phyloP scores from a whole-genome alignment of 305 asterid species.

The Plantago rigida region DNA sequence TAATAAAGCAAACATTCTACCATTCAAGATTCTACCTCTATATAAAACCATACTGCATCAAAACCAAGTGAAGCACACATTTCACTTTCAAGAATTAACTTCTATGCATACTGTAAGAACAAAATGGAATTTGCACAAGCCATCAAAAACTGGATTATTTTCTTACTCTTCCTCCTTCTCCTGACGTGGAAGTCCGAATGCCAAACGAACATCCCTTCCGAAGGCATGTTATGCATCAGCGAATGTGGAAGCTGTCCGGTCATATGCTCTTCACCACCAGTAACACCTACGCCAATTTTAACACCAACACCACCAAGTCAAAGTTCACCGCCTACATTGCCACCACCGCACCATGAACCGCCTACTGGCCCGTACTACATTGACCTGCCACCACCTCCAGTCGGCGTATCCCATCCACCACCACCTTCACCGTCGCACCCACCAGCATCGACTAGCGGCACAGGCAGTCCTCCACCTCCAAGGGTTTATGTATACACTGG shows the following conservation, averaged over 20 bases:
- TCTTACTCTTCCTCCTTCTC: slow-evolving; percentile 27
- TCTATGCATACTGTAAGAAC: slow-evolving; percentile 10
- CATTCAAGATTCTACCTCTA: slow-evolving; percentile 14
- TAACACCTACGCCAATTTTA: too few relatives aligned
- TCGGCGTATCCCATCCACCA: slow-evolving; percentile 30
- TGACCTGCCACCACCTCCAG: slow-evolving; percentile 36
- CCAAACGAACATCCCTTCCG: slow-evolving; percentile 23
- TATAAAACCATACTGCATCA: slow-evolving; percentile 20
- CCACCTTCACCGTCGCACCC: slow-evolving; percentile 29
- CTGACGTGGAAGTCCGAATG: slow-evolving; percentile 27
- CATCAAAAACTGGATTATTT: slow-evolving; percentile 20
- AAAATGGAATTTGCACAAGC: slow-evolving; percentile 18
- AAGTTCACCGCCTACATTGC: slow-evolving; percentile 21
- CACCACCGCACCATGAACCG: slow-evolving; percentile 27
- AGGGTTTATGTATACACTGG: slow-evolving; percentile 26
- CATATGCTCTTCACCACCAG: slow-evolving; percentile 47
- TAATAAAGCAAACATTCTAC: slow-evolving; percentile 15
- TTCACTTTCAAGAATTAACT: not conserved
- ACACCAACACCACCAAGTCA: slow-evolving; percentile 25
- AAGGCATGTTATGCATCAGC: slow-evolving; percentile 45
- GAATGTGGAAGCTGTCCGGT: slow-evolving; percentile 55
- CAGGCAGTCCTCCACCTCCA: slow-evolving; percentile 32
- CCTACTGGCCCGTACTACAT: slow-evolving; percentile 31
- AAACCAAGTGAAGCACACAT: slow-evolving; percentile 17
- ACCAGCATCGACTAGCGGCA: slow-evolving; percentile 16